Base-by-base conservation (phyloP, 2,329 filamentous ascomycete species). In the Neurospora sp. region DNA sequence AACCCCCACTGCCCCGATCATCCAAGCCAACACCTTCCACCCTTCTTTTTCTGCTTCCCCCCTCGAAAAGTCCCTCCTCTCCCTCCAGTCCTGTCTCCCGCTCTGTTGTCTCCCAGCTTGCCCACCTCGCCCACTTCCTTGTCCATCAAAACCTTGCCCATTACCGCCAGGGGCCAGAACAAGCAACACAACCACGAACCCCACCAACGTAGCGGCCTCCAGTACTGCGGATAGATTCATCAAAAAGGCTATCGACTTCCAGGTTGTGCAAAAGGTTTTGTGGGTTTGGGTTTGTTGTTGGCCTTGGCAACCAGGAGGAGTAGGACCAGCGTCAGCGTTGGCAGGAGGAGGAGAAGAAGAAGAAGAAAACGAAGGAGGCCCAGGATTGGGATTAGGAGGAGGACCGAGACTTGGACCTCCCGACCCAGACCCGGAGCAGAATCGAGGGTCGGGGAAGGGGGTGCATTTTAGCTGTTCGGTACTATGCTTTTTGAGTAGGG, bases 201-300 rank as follows among this genome's bases (percentile, higher is more conserved):
- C 88, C 37, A 97, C 89, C n/a, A 97, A 81, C 6, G 89, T 89
- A 69, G 91, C 92, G 52, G 96, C 86, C 79, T 97, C 90, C 46
- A 96, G 79, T n/a, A 97, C 89, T 43, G 93, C 87, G 8, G 91
- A 87, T 75, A 97, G 92, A 68, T 90, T 92, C 82, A 97, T 93
- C 73, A 97, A 81, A 81, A 97, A 98, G 33, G 92, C 93, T 41
- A 93, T 89, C 36, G 89, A 92, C 71, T 92, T 87, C 95, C 95
- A 36, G 33, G 1, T 36, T 36, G 33, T 36, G 33, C 33, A 33
- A 6, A 33, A 33, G 1, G 5, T 33, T 33, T 33, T 33, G 33
- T 33, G 33, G 6, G 1, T 33, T 1, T 33, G 33, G 33, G 6
- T 33, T 33, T 33, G 33, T 33, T 6, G 33, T 33, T 33, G 28